These are phyloP conservation scores for Botrytis paeoniae DNA, from an alignment of 2,329 filamentous ascomycete genomes.

Conservation along the genomic window DNA sequence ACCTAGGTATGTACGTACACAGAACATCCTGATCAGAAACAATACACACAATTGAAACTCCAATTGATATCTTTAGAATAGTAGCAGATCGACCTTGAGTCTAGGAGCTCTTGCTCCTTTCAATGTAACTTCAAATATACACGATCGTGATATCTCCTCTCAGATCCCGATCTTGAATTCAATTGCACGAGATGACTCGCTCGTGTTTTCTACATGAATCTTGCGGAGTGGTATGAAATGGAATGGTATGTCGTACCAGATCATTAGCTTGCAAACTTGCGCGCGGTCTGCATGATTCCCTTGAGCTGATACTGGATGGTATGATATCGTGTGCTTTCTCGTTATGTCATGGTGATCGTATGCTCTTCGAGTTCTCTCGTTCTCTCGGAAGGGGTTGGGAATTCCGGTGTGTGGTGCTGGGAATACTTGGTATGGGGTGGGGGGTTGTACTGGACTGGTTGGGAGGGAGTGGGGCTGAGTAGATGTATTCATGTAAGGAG, in stretches of 20 bases:
- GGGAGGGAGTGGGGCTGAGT: neutral
- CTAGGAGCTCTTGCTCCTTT: neutral
- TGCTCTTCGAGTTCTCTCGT: neutral
- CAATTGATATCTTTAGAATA: neutral
- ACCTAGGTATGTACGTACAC: neutral
- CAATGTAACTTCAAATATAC: neutral
- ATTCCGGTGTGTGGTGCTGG: neutral
- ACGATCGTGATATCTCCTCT: neutral
- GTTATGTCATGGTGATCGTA: neutral
- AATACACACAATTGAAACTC: rapidly evolving
- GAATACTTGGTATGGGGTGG: neutral
- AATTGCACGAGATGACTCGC: neutral
- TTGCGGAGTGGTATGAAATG: too few species aligned
- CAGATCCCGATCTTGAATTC: neutral
- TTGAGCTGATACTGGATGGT: neutral
- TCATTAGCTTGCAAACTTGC: neutral
- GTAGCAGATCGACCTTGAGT: neutral
- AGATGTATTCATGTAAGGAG: neutral
- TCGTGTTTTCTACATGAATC: neutral
- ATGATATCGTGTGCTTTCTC: neutral
- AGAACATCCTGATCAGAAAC: neutral
- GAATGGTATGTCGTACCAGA: neutral
- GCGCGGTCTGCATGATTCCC: neutral
- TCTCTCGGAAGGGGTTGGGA: neutral
- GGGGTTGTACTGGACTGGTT: neutral